phyloP scores from a whole-genome alignment of 2,329 filamentous ascomycete genomes.

The Fusarium nurragi region DNA sequence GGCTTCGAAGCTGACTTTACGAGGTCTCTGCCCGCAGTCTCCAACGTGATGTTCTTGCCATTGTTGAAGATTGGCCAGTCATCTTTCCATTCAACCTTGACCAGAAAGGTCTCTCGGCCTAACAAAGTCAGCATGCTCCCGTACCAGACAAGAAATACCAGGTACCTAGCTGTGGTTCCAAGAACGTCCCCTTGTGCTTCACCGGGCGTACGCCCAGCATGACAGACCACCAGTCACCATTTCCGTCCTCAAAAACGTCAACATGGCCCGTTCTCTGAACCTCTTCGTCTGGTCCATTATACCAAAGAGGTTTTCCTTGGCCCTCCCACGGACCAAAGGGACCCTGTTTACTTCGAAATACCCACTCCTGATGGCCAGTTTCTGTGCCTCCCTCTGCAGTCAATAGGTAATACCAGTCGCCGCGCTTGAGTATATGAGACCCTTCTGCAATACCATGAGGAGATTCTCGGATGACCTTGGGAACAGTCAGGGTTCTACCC shows the following conservation, averaged over 20 bases:
- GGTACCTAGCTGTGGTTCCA: conserved; percentile 41
- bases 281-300: conserved; percentile 57
- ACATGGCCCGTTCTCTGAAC: conserved; percentile 53
- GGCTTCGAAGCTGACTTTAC: background rate
- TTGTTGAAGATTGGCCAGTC: conserved; percentile 42
- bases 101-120: conserved; percentile 42
- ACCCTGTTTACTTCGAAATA: conserved; percentile 55
- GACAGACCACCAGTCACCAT: conserved; percentile 40
- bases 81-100: conserved; percentile 40
- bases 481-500: conserved; percentile 52
- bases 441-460: conserved; percentile 55
- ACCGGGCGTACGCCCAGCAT: conserved; percentile 37
- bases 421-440: conserved; percentile 43
- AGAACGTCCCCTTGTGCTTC: conserved; percentile 8
- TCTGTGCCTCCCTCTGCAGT: conserved; percentile 43
- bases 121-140: background rate
- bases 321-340: conserved; percentile 62
- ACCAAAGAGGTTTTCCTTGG: conserved; percentile 40
- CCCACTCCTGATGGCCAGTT: conserved; percentile 61
- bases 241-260: conserved; percentile 38
- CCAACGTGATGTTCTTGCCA: conserved; percentile 37
- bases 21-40: conserved; percentile 26
- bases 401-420: conserved; percentile 40
- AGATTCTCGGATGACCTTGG: conserved; percentile 50
- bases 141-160: fast-evolving